Percentiles rank a stretch among this genome's conserved stretches.
These are phyloP conservation scores for Neurospora crassa DNA, from an alignment of 2,329 filamentous ascomycete genomes.

Conservation along the genomic window DNA sequence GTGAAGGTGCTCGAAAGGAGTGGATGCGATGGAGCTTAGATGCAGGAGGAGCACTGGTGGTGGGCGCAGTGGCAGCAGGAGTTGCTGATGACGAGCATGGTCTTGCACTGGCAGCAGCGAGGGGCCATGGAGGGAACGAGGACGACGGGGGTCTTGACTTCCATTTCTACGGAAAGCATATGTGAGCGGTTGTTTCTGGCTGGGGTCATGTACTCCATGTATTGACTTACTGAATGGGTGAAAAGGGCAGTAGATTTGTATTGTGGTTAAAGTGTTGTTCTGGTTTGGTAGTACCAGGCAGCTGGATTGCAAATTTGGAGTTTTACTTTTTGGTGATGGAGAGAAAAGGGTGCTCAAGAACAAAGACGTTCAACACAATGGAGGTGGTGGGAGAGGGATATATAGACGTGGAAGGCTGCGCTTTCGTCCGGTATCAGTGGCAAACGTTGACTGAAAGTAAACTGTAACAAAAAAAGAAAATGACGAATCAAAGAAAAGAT, in stretches of 20 bases:
- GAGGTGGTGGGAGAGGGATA: not conserved
- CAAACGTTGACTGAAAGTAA: not conserved
- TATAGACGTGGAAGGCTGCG: not conserved
- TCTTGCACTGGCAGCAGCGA: slow-evolving; percentile 46
- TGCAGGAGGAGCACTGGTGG: slow-evolving; percentile 39
- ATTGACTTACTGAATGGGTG: slow-evolving; percentile 12
- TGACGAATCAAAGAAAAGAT: not conserved
- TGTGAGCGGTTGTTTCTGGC: not conserved
- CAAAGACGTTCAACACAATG: not conserved
- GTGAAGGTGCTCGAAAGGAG: not conserved
- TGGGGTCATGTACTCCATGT: slow-evolving; percentile 5
- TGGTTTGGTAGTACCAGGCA: not conserved
- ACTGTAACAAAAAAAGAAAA: not conserved
- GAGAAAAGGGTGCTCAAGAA: not conserved
- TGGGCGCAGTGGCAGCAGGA: slow-evolving; percentile 41
- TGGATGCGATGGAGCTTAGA: slow-evolving; percentile 14
- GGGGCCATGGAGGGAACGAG: slow-evolving; percentile 34
- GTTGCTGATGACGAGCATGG: slow-evolving; percentile 48
- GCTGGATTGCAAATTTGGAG: not conserved
- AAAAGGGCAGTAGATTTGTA: not conserved
- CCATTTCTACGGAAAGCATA: not conserved
- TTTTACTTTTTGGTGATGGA: not conserved
- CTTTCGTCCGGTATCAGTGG: not conserved
- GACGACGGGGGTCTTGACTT: not conserved
- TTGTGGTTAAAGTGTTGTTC: not conserved